A percentile compares a stretch with the other conserved stretches of the same genome.
Evolutionary conservation across 495 filamentous ascomycete species (phyloP).

Genomic region (Parmelia sp.): DNA sequence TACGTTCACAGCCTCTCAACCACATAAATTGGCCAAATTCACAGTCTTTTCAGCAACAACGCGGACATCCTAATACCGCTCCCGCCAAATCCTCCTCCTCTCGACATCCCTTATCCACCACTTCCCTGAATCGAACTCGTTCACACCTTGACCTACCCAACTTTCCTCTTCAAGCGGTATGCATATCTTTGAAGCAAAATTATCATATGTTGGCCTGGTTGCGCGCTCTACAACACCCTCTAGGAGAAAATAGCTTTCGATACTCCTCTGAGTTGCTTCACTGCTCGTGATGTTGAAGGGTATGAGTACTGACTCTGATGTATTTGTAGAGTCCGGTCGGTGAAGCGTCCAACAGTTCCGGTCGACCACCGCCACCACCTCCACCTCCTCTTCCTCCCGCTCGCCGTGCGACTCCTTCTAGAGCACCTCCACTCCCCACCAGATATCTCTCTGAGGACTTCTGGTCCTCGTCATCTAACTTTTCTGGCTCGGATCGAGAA

Average conservation of each 20-base stretch:
- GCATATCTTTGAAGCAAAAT: neutral
- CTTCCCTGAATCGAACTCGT: constrained; percentile 5
- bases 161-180: constrained; percentile 17
- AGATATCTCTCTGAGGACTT: constrained; percentile 10
- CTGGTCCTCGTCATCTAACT: constrained; percentile 3
- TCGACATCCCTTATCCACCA: neutral
- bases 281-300: neutral
- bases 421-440: neutral
- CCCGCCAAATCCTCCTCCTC: neutral
- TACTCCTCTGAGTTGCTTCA: neutral
- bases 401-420: constrained; percentile 4
- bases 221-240: neutral
- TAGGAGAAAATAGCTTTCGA: neutral
- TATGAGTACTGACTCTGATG: neutral
- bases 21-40: constrained; percentile 8
- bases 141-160: constrained; percentile 22
- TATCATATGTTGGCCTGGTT: neutral
- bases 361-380: constrained; percentile 15
- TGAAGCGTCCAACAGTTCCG: constrained; percentile 8
- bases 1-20: constrained; percentile 12
- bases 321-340: constrained; percentile 1
- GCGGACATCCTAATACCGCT: neutral
- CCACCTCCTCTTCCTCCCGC: neutral
- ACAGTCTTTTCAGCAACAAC: constrained; percentile 5
- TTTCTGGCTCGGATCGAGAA: constrained; percentile 9